A percentile compares a stretch with the other conserved stretches of the same genome.
Evolutionary conservation across 2,329 filamentous ascomycete genomes (phyloP).

Genomic region (Cercospora sp.): DNA sequence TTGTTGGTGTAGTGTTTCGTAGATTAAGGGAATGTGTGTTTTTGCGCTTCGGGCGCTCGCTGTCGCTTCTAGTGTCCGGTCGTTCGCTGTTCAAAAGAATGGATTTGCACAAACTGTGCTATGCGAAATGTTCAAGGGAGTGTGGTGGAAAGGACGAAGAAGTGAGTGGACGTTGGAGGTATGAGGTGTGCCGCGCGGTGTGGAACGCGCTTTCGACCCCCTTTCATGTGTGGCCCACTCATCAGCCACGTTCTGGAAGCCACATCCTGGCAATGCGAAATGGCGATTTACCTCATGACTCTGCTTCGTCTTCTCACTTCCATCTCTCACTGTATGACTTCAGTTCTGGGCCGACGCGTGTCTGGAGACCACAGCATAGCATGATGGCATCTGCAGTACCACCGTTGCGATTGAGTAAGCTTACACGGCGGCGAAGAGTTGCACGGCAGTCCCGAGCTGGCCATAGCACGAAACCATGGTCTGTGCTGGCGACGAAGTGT

Average conservation of each 20-base stretch:
- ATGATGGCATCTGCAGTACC: neutral
- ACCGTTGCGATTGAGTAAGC: neutral
- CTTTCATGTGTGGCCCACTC: neutral
- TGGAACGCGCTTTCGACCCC: constrained; percentile 2
- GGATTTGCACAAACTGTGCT: constrained; percentile 16
- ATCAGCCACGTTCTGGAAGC: constrained; percentile 4
- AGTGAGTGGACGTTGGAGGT: neutral
- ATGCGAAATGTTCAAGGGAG: neutral
- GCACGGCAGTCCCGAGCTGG: neutral
- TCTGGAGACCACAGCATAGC: neutral
- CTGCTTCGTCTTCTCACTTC: neutral
- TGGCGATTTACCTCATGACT: constrained; percentile 1
- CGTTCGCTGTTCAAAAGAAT: constrained; percentile 13
- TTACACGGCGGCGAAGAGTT: neutral
- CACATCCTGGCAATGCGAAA: constrained; percentile 1
- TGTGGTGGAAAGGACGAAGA: neutral
- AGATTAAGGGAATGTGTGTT: neutral
- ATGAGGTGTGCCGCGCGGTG: constrained; percentile 13
- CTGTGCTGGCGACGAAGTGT: neutral
- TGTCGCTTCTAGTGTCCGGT: constrained; percentile 4
- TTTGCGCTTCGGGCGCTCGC: constrained; percentile 2
- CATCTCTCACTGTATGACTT: neutral
- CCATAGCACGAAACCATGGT: neutral
- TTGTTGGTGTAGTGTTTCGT: constrained; percentile 4
- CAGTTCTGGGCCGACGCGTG: neutral